Conservation (phyloP, 2,329 filamentous ascomycete species). For the Thelonectria blattea region DNA sequence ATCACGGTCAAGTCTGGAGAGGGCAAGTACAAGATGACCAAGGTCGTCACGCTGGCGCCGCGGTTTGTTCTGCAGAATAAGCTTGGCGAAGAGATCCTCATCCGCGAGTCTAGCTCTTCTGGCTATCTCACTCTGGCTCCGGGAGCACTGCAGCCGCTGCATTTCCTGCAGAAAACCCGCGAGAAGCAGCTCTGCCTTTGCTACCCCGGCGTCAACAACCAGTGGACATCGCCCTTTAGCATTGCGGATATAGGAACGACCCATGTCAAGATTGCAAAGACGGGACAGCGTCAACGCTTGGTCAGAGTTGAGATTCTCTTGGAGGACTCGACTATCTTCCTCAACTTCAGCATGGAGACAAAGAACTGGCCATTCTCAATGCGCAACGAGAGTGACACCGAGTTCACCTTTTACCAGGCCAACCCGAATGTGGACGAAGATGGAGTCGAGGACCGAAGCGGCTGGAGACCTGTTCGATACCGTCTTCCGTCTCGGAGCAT, state of each 20-base stretch:
- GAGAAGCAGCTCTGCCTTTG: slow-evolving; percentile 92
- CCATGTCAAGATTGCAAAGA: slow-evolving; percentile 91
- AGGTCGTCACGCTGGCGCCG: slow-evolving; percentile 90
- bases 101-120: slow-evolving; percentile 90
- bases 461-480: slow-evolving; percentile 92
- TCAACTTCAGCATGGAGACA: slow-evolving; percentile 87
- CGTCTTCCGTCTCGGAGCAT: slow-evolving; percentile 92
- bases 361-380: slow-evolving; percentile 99
- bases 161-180: slow-evolving; percentile 83
- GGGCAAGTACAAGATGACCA: slow-evolving; percentile 97
- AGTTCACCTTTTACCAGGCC: slow-evolving; percentile 96
- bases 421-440: slow-evolving; percentile 94
- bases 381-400: slow-evolving; percentile 95
- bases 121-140: slow-evolving; percentile 79
- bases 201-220: slow-evolving; percentile 92
- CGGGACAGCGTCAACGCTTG: slow-evolving; percentile 85
- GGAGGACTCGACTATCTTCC: slow-evolving; percentile 91
- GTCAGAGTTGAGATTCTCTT: slow-evolving; percentile 88
- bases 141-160: slow-evolving; percentile 82
- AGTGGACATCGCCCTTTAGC: slow-evolving; percentile 97
- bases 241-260: slow-evolving; percentile 93
- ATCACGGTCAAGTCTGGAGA: slow-evolving; percentile 89
- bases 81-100: slow-evolving; percentile 83
- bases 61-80: slow-evolving; percentile 95
- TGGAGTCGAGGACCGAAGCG: slow-evolving; percentile 79